phyloP scores from a whole-genome alignment of 768 basidiomycete genomes.

The Lentinula sp. region DNA sequence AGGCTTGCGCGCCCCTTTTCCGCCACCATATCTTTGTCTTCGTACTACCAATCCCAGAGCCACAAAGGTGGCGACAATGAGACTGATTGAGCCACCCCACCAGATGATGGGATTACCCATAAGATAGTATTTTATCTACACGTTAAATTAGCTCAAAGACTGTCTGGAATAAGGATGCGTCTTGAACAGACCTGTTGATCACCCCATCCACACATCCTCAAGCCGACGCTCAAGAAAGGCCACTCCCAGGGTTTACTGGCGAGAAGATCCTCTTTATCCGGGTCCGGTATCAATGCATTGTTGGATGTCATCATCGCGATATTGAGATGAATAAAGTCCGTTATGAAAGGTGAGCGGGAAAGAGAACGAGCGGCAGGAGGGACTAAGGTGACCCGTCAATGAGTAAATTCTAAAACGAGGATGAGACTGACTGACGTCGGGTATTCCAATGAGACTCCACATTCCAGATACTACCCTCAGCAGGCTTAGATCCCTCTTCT shows the following conservation, averaged over 20 bases:
- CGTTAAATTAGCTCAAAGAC: background rate
- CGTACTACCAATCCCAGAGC: conserved; percentile 72
- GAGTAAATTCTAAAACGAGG: background rate
- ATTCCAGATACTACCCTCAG: conserved; percentile 94
- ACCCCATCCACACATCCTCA: conserved; percentile 98
- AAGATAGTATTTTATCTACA: conserved; percentile 87
- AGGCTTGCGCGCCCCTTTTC: conserved; percentile 38
- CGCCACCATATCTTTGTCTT: conserved; percentile 87
- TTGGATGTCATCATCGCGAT: conserved; percentile 99
- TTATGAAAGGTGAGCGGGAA: conserved; percentile 87
- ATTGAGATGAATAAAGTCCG: conserved; percentile 98
- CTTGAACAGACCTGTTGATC: conserved; percentile 26
- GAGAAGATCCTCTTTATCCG: conserved; percentile 97
- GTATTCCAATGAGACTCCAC: conserved; percentile 98
- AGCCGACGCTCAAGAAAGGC: conserved; percentile 84
- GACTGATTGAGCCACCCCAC: conserved; percentile 74
- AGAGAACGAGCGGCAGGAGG: conserved; percentile 77
- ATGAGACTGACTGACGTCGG: conserved; percentile 54
- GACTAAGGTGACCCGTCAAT: conserved; percentile 37
- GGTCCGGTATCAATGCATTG: conserved; percentile 94
- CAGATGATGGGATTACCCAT: conserved; percentile 90
- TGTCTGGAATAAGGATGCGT: background rate
- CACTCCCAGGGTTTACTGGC: conserved; percentile 91
- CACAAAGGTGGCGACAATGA: conserved; percentile 46
- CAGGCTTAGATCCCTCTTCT: conserved; percentile 54